phyloP scores from a whole-genome alignment of 768 basidiomycete genomes.

The Leccinum subgranulosum region DNA sequence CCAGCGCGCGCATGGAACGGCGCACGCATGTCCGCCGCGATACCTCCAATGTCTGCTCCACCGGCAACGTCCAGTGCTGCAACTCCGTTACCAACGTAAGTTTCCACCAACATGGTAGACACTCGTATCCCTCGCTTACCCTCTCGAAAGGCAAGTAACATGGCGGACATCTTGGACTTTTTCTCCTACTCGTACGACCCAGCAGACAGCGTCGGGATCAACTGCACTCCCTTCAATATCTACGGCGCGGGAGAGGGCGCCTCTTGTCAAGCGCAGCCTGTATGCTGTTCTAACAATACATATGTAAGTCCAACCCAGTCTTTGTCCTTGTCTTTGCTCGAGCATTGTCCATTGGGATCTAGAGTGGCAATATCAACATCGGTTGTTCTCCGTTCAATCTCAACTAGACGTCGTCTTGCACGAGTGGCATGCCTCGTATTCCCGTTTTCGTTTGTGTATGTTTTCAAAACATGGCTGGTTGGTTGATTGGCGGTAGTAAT shows the following conservation, averaged over 20 bases:
- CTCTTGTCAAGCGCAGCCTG: constrained; percentile 22
- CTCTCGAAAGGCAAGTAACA: constrained; percentile 8
- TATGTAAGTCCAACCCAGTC: constrained; percentile 15
- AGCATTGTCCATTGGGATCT: background rate
- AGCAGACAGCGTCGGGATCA: constrained; percentile 22
- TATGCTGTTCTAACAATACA: constrained; percentile 20
- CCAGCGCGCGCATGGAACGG: constrained; percentile 25
- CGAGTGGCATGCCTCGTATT: background rate
- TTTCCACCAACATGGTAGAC: background rate
- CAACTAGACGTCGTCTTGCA: constrained; percentile 14
- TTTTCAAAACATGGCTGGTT: constrained; percentile 3
- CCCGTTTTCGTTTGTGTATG: background rate
- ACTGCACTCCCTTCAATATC: constrained; percentile 21
- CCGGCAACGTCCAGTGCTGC: constrained; percentile 21
- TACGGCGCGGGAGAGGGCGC: constrained; percentile 19
- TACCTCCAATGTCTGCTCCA: constrained; percentile 11
- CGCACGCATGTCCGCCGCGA: constrained; percentile 11
- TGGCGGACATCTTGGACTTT: constrained; percentile 1
- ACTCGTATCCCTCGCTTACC: background rate
- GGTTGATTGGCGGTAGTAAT: background rate
- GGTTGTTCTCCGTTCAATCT: constrained; percentile 25
- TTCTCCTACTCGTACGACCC: constrained; percentile 12
- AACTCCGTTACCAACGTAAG: constrained; percentile 19
- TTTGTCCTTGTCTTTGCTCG: background rate
- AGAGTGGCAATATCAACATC: constrained; percentile 19